A percentile compares a stretch with the other conserved stretches of the same genome.
Conservation (phyloP, 169 alveolate species). For the Perkinsus olseni region DNA sequence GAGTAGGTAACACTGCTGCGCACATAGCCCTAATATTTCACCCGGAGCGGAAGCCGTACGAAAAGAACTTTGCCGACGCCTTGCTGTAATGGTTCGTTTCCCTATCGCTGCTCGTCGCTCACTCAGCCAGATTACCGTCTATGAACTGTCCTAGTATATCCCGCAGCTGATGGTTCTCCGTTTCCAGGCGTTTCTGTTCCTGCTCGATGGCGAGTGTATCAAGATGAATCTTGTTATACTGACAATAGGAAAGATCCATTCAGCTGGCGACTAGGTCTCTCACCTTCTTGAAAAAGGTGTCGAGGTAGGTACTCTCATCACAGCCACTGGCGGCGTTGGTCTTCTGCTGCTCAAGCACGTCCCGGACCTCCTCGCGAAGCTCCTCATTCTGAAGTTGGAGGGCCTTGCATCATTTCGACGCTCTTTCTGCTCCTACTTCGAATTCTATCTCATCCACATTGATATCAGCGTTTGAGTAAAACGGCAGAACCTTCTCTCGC, state of each 20-base stretch:
- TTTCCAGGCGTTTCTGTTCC: constrained; percentile 63
- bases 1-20: no score
- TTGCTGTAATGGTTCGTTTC: no score
- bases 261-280: no score
- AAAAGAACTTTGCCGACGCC: no score
- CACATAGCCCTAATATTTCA: no score
- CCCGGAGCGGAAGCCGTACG: no score
- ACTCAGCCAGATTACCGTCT: constrained; percentile 44
- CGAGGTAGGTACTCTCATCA: constrained; percentile 65
- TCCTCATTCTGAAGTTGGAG: neutral
- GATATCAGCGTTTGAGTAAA: constrained; percentile 53
- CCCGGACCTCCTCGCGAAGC: constrained; percentile 15
- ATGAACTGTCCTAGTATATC: constrained; percentile 69
- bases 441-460: constrained; percentile 57
- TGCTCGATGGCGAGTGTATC: constrained; percentile 73
- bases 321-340: constrained; percentile 24
- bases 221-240: constrained; percentile 73
- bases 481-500: constrained; percentile 80
- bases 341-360: constrained; percentile 13
- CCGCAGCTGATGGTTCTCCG: constrained; percentile 64
- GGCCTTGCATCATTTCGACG: no score
- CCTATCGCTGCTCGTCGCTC: neutral
- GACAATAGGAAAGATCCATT: neutral
- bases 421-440: constrained; percentile 37
- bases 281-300: constrained; percentile 61